A percentile compares a stretch with the other conserved stretches of the same genome.
phyloP scores from a whole-genome alignment of 805 yeast genomes.

The Metschnikowia peoriensis region DNA sequence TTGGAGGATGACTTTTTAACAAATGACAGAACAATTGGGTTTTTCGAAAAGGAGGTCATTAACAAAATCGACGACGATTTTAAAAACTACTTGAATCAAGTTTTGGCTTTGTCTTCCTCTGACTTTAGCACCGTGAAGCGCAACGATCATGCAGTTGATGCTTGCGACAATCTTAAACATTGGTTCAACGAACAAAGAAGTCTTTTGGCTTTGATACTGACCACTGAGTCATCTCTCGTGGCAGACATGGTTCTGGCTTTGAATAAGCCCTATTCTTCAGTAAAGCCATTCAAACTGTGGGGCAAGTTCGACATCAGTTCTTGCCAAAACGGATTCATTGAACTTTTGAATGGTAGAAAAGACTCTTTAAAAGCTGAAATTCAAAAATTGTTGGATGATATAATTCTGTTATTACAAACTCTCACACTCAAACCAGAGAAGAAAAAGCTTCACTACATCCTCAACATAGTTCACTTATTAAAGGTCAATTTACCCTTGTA shows the following conservation, averaged over 20 bases:
- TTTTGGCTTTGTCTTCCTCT: conserved; percentile 9
- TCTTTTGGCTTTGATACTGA: conserved; percentile 3
- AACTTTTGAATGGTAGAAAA: neutral
- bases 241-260: neutral
- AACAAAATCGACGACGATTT: conserved; percentile 29
- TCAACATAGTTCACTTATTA: conserved; percentile 4
- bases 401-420: neutral
- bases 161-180: conserved; percentile 5
- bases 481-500: neutral
- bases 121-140: neutral
- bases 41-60: conserved; percentile 11
- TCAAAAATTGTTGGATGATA: conserved; percentile 1
- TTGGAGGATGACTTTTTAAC: neutral
- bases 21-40: conserved; percentile 22
- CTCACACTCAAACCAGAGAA: neutral
- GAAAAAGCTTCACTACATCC: conserved; percentile 1
- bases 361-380: neutral
- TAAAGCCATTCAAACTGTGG: conserved; percentile 10
- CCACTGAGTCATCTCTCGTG: neutral
- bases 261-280: conserved; percentile 1
- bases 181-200: conserved; percentile 13
- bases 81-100: conserved; percentile 25
- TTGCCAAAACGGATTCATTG: neutral
- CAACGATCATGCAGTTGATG: neutral
- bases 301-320: conserved; percentile 7